Evolutionary conservation across 2,329 filamentous ascomycete species (phyloP).

Genomic region (Fusarium liriodendri): DNA sequence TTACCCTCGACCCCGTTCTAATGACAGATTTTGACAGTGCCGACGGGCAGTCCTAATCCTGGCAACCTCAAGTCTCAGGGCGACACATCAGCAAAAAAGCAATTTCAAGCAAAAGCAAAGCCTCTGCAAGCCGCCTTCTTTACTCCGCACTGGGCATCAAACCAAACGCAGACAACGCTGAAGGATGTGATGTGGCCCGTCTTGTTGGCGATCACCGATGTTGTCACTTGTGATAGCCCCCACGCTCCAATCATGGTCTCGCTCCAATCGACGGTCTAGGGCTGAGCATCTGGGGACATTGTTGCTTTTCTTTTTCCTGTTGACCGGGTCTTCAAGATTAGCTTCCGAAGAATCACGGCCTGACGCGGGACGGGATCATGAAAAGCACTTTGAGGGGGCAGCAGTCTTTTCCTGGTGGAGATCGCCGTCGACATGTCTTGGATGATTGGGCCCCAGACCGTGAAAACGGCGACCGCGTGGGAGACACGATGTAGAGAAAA

Average conservation of each 20-base stretch:
- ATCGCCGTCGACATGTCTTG: slow-evolving; percentile 1
- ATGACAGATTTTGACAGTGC: slow-evolving; percentile 10
- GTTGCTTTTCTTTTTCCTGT: slow-evolving; percentile 17
- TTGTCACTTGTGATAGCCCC: slow-evolving; percentile 34
- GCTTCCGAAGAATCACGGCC: slow-evolving; percentile 9
- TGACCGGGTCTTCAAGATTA: background rate
- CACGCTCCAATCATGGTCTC: slow-evolving; percentile 4
- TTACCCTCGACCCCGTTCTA: background rate
- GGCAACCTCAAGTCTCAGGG: slow-evolving; percentile 10
- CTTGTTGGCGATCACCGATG: slow-evolving; percentile 16
- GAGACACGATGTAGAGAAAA: background rate
- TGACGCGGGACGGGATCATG: slow-evolving; percentile 3
- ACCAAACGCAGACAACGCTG: slow-evolving; percentile 12
- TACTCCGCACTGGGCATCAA: slow-evolving; percentile 1
- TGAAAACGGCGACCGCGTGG: background rate
- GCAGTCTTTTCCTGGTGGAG: slow-evolving; percentile 3
- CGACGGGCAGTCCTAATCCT: slow-evolving; percentile 4
- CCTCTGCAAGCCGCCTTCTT: background rate
- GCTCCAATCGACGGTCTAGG: background rate
- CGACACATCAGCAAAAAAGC: slow-evolving; percentile 8
- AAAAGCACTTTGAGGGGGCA: slow-evolving; percentile 8
- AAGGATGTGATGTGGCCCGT: slow-evolving; percentile 3
- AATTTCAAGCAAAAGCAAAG: slow-evolving; percentile 11
- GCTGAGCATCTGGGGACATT: slow-evolving; percentile 13
- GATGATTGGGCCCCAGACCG: background rate